Base-by-base conservation (phyloP, 768 basidiomycete genomes). In the Pleurotus giganteus region DNA sequence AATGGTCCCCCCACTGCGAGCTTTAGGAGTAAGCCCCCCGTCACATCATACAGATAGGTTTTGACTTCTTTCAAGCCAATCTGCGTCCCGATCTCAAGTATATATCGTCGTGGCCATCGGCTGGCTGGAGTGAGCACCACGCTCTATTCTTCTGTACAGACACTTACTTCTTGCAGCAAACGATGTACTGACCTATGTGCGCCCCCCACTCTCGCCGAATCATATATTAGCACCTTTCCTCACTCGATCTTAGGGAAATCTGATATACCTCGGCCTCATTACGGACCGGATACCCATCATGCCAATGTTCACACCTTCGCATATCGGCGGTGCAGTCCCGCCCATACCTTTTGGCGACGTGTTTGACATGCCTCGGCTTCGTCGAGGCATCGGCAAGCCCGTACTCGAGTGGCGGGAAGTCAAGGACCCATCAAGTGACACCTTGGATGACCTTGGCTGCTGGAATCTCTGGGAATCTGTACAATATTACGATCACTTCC, bases 181-280 rank as follows among this genome's bases (percentile, higher is more conserved):
- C 73, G 86, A 89, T 69, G 85, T 88, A 27, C 86, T 88, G 81
- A 87, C 87, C 54, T 85, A 83, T 63, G 83, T 83, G 56, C 60
- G 78, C 60, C 46, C 13, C 50, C 21, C 60, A 6, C 34, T 4
- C 42, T 28, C 15, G 31, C 42, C 8, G 53, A 6, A 42, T 39
- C n/a, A 12, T 45, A 11, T 47, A 34, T 44, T 31, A 21, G 37
- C 49, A 23, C 8, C 9, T 27, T 27, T 27, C 9, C 54, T 44
- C 17, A 21, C 27, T 44, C n/a, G 34, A 17, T 50, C 27, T 43
- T 39, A 78, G 73, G 74, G 75, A 37, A 84, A 87, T 63, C 69
- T 85, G 47, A 72, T 86, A 29, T 86, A 85, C 58, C 74, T 88
- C 8, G 83, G 71, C 11, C 52, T 80, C 31, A 72, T 88, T 58